Evolutionary conservation across 208 protist species (phyloP), one percentile per base, ranked within the genome.

Genomic region (Trichomonas gallinae): DNA sequence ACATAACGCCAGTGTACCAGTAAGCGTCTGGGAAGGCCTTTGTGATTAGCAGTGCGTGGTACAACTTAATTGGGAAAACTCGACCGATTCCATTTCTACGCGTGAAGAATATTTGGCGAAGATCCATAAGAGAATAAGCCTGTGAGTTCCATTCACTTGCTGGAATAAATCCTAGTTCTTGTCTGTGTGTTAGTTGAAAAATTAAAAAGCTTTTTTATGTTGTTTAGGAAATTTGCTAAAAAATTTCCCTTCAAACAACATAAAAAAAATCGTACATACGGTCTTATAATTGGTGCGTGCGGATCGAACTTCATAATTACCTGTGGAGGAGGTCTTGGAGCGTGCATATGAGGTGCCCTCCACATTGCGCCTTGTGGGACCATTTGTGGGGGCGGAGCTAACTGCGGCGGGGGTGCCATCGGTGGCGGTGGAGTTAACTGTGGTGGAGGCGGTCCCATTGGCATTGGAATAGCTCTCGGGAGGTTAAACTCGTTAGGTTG

Each of bases 141-240:
- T 93, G 87, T 38, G 87, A 44, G 6, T 42, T 42, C 87, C 87
- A 93, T 51, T 93, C 87, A 44, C 44, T 93, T 9, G 11, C 13
- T 34, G 87, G 87, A 51, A 93, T 44, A 93, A 93, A 93, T 17
- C 87, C 87, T 34, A 93, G 31, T 93, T 93, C 87, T 48, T 93
- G 87, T 51, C 87, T 93, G n/a, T 51, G 44, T 93, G 87, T 93
- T 93, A 93, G 87, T 93, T n/a, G 9, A n/a, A 0, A 42, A 46
- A 48, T 23, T 8, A 48, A 89, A 46, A 89, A 89, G n/a, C 3
- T 44, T n/a, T 46, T 31, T 89, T 4, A n/a, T 51, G 46, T 51
- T 51, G 13, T 51, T 51, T 51, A 15, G 46, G 46, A 51, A 13
- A 13, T 42, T 87, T 87, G 0, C 34, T 87, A 42, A 38, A 2